Conservation (phyloP, 495 filamentous ascomycete species). For the Hypoxylon fuscum region DNA sequence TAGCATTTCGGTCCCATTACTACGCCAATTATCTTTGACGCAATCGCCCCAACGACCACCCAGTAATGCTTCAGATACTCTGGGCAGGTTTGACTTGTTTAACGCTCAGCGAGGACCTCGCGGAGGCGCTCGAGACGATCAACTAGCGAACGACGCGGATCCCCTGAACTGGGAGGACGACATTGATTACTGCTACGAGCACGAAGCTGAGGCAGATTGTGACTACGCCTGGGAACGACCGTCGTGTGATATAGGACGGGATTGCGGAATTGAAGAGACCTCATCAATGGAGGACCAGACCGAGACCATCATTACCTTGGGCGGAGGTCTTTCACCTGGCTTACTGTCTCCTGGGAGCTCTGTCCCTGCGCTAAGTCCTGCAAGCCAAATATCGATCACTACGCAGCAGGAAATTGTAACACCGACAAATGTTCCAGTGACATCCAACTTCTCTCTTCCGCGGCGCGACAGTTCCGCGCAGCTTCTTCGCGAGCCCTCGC, state of each 20-base stretch:
- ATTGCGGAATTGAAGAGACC: constrained; percentile 32
- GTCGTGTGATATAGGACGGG: constrained; percentile 53
- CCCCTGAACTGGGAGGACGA: constrained; percentile 86
- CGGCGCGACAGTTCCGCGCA: constrained; percentile 39
- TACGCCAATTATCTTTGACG: constrained; percentile 48
- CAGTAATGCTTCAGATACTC: constrained; percentile 58
- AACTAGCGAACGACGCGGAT: constrained; percentile 50
- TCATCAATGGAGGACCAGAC: constrained; percentile 40
- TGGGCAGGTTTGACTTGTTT: constrained; percentile 51
- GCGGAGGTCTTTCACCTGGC: constrained; percentile 38
- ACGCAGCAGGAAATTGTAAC: constrained; percentile 53
- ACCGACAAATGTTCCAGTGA: constrained; percentile 46
- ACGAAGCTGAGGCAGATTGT: constrained; percentile 88
- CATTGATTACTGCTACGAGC: constrained; percentile 94
- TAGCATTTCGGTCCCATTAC: constrained; percentile 57
- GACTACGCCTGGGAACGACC: constrained; percentile 85
- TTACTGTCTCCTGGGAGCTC: constrained; percentile 53
- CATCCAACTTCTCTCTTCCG: constrained; percentile 57
- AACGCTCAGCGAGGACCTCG: constrained; percentile 46
- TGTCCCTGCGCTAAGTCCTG: constrained; percentile 58
- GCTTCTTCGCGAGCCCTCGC: constrained; percentile 40
- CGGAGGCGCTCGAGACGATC: constrained; percentile 43
- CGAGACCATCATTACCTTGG: constrained; percentile 35
- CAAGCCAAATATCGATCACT: constrained; percentile 49
- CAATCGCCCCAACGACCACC: constrained; percentile 46